phyloP scores from a whole-genome alignment of 371 early-diverging fungal species.

The Rhizopus sp. region DNA sequence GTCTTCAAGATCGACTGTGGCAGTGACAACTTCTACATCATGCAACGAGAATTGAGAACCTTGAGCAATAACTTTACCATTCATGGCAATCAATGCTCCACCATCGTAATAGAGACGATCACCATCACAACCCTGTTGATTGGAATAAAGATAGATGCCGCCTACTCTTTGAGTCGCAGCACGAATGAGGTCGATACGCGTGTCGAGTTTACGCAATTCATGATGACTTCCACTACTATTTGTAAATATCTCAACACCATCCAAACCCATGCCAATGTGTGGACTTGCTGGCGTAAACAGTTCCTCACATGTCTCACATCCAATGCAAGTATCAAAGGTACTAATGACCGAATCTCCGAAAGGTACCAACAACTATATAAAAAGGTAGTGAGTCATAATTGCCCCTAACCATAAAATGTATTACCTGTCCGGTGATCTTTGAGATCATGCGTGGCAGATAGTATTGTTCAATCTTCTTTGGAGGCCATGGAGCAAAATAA shows the following conservation, averaged over 20 bases:
- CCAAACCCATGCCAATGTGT: slow-evolving; percentile 89
- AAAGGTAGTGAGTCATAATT: background rate
- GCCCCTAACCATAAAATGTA: slow-evolving; percentile 1
- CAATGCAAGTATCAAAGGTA: slow-evolving; percentile 83
- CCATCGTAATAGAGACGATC: slow-evolving; percentile 98
- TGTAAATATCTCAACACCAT: slow-evolving; percentile 95
- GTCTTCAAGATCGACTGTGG: slow-evolving; percentile 90
- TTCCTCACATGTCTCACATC: slow-evolving; percentile 97
- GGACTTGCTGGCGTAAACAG: slow-evolving; percentile 94
- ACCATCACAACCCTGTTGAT: slow-evolving; percentile 98
- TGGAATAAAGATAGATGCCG: slow-evolving; percentile 95
- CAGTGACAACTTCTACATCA: slow-evolving; percentile 94
- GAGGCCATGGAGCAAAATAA: slow-evolving; percentile 92
- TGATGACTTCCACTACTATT: slow-evolving; percentile 94
- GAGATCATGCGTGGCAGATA: slow-evolving; percentile 82
- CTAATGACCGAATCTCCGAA: slow-evolving; percentile 89
- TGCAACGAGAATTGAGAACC: slow-evolving; percentile 90
- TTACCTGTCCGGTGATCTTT: slow-evolving; percentile 74
- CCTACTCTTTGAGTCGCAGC: slow-evolving; percentile 92
- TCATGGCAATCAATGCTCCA: slow-evolving; percentile 85
- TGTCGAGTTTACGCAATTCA: slow-evolving; percentile 85
- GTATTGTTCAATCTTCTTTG: slow-evolving; percentile 68
- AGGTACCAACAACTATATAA: slow-evolving; percentile 53
- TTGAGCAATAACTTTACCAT: slow-evolving; percentile 90
- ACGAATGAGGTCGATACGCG: slow-evolving; percentile 84